Evolutionary conservation across 805 yeast genomes (phyloP), one percentile per base, ranked within the genome.

Genomic region (Metschnikowia chrysomelidarum): DNA sequence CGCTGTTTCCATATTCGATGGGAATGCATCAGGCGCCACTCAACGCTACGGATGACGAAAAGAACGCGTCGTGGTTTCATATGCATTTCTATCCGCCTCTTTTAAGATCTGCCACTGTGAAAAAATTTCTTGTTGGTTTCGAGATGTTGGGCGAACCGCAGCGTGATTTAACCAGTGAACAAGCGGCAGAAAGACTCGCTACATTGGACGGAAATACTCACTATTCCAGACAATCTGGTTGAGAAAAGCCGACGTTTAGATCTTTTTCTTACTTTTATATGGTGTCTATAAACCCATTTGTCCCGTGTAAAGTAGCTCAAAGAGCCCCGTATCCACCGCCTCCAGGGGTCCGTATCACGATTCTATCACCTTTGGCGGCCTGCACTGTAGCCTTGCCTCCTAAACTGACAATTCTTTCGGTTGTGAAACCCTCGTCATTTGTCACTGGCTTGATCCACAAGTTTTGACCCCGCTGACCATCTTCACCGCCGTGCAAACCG

Each of bases 81-180:
- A 75, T 82, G 73, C 87, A 82, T 57, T 82, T 82, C 60, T 82
- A 83, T 54, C 89, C 91, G 27, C 91, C 91, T 6, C 65, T 82
- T 46, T 67, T 82, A 48, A 69, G 89, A 41, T 75, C 83, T 7
- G 87, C 91, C 12, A 76, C 87, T 0, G 87, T 82, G 10, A 73
- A 78, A 54, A 82, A 82, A 59, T 82, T 82, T 60, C 67, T 80
- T 50, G 91, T 82, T 18, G 91, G 89, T 2, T 82, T 79, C 48
- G 86, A 78, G 57, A 69, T 78, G 60, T 57, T 73, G 43, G 83
- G 82, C 19, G 82, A 78, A 55, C 78, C 88, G 19, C 89, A 82
- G 59, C 63, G 85, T 43, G 86, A 79, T 50, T 63, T 79, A 50
- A 79, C 85, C 6, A 73, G 82, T 18, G 86, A 79, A 46, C 74